Evolutionary conservation across 2,329 filamentous ascomycete species (phyloP).

Genomic region (Fusarium graminum): DNA sequence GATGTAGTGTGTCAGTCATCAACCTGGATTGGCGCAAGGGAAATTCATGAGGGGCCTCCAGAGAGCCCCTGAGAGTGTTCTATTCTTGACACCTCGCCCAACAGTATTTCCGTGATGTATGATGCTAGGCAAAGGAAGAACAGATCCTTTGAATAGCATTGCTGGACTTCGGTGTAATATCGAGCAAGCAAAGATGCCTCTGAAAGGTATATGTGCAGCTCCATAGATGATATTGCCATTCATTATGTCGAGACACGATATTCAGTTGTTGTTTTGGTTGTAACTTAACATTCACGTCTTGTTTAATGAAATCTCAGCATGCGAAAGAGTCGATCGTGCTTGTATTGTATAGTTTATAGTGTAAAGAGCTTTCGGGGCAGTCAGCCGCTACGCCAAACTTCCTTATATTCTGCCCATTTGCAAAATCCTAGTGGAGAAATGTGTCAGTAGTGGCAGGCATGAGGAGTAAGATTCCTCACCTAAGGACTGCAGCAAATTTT

Average conservation of each 20-base stretch:
- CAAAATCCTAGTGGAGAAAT: slow-evolving; percentile 61
- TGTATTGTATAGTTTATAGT: slow-evolving; percentile 1
- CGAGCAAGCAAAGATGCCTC: not conserved
- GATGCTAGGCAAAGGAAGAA: no score
- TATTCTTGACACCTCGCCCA: not conserved
- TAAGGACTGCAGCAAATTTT: slow-evolving; percentile 64
- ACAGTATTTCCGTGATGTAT: no score
- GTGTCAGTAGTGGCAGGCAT: slow-evolving; percentile 14
- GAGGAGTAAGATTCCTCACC: slow-evolving; percentile 57
- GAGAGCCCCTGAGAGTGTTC: not conserved
- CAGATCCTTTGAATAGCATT: not conserved
- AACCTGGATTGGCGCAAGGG: slow-evolving; percentile 3
- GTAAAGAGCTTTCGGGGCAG: slow-evolving; percentile 6
- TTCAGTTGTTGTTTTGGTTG: not conserved
- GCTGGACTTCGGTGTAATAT: not conserved
- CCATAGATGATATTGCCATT: not conserved
- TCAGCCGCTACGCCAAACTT: slow-evolving; percentile 64
- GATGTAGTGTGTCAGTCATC: slow-evolving; percentile 17
- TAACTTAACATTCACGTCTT: not conserved
- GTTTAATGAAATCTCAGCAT: not conserved
- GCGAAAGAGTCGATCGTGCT: slow-evolving; percentile 6
- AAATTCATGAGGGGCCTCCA: not conserved
- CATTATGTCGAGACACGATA: not conserved
- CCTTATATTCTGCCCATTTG: slow-evolving; percentile 70
- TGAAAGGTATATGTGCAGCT: not conserved